phyloP scores from a whole-genome alignment of 345 rosid species.

The Toxicodendron radicans region DNA sequence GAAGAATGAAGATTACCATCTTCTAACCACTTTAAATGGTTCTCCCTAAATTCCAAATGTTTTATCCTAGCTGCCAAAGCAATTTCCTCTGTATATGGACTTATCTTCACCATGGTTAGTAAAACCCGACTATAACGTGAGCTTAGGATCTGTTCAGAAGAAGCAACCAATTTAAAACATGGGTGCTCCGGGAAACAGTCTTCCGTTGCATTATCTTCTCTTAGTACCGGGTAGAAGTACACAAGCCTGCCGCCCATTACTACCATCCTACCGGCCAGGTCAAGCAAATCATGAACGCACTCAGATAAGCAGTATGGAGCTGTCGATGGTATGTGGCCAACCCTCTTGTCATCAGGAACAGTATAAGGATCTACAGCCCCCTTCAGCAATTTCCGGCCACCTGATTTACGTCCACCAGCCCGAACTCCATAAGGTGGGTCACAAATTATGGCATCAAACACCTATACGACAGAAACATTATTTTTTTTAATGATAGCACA shows the following conservation, averaged over 20 bases:
- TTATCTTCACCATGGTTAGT: conserved; percentile 79
- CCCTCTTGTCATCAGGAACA: conserved; percentile 91
- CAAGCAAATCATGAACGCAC: conserved; percentile 87
- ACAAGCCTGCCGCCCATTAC: conserved; percentile 88
- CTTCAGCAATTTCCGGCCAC: conserved; percentile 86
- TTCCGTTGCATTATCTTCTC: conserved; percentile 56
- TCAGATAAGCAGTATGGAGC: conserved; percentile 84
- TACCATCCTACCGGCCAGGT: conserved; percentile 88
- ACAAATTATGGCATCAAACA: conserved; percentile 85
- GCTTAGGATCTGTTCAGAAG: conserved; percentile 90
- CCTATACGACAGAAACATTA: conserved; percentile 35
- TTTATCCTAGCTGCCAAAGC: conserved; percentile 58
- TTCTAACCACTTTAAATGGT: conserved; percentile 88
- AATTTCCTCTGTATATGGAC: conserved; percentile 56
- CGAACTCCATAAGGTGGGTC: conserved; percentile 98
- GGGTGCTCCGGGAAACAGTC: conserved; percentile 70
- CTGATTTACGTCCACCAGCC: conserved; percentile 95
- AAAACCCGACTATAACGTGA: conserved; percentile 78
- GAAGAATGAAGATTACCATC: conserved; percentile 88
- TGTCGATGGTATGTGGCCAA: conserved; percentile 90
- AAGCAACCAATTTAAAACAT: conserved; percentile 68
- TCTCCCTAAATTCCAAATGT: conserved; percentile 84
- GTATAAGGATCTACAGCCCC: conserved; percentile 83
- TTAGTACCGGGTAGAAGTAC: conserved; percentile 75
- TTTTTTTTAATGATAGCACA: background rate